phyloP scores from a whole-genome alignment of 768 basidiomycete species.

The Termitomyces sp. region DNA sequence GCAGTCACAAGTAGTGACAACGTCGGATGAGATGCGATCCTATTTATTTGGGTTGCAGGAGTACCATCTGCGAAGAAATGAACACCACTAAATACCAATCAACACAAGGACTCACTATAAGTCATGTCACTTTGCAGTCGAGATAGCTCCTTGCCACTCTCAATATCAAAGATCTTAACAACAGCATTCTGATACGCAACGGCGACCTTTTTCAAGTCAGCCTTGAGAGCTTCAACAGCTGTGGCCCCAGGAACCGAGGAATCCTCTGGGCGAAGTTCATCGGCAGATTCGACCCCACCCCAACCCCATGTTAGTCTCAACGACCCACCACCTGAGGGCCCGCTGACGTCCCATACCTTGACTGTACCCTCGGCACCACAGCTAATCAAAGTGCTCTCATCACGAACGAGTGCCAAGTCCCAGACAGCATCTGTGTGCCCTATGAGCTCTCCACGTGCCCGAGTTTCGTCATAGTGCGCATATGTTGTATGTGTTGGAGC shows the following conservation, averaged over 20 bases:
- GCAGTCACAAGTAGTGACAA: conserved; percentile 84
- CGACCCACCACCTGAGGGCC: conserved; percentile 55
- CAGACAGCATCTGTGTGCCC: conserved; percentile 96
- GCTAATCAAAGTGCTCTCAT: conserved; percentile 80
- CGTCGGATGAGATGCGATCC: conserved; percentile 85
- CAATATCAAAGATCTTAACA: conserved; percentile 90
- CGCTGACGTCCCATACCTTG: conserved; percentile 90
- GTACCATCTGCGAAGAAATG: conserved; percentile 52
- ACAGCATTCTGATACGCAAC: conserved; percentile 88
- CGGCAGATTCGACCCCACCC: conserved; percentile 52
- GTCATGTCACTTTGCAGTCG: conserved; percentile 55
- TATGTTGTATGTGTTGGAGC: conserved; percentile 78
- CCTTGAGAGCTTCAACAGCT: conserved; percentile 76
- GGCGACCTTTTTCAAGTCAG: conserved; percentile 80
- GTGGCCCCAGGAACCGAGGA: conserved; percentile 67
- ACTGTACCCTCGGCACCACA: conserved; percentile 89
- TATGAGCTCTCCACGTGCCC: conserved; percentile 73
- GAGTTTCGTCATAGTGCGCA: conserved; percentile 80
- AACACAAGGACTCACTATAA: conserved; percentile 38
- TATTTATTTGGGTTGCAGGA: conserved; percentile 75
- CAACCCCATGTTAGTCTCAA: conserved; percentile 80
- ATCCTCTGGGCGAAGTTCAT: conserved; percentile 40
- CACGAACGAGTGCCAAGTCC: conserved; percentile 85
- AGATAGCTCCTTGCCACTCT: conserved; percentile 73
- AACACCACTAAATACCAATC: neutral